Evolutionary conservation across 2,329 filamentous ascomycete species (phyloP).

Genomic region (Aspergillus alliaceus): DNA sequence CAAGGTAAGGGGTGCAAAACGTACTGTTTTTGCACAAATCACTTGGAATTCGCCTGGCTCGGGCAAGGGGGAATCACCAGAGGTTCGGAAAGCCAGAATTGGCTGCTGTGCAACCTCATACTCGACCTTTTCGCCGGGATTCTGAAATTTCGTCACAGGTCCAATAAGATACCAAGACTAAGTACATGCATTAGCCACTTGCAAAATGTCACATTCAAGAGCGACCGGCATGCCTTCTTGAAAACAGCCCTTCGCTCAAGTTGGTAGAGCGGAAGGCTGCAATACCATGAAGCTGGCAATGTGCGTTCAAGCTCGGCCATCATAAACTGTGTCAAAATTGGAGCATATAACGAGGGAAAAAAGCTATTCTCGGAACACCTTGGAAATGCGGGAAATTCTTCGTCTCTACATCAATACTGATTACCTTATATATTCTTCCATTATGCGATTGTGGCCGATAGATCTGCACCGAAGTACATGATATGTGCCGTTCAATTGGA

Average conservation of each 20-base stretch:
- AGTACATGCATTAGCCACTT: conserved; percentile 7
- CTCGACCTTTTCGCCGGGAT: conserved; percentile 40
- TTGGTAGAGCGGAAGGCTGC: conserved; percentile 50
- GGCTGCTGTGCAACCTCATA: conserved; percentile 54
- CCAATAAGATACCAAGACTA: conserved; percentile 56
- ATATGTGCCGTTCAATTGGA: conserved; percentile 14
- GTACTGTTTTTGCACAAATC: conserved; percentile 33
- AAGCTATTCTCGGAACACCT: not conserved
- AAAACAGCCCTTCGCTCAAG: conserved; percentile 53
- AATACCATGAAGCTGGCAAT: conserved; percentile 56
- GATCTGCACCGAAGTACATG: not conserved
- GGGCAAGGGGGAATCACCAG: conserved; percentile 27
- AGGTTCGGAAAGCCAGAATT: conserved; percentile 40
- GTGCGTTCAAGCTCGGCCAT: conserved; percentile 41
- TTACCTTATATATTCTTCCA: not conserved
- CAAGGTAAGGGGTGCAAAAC: not conserved
- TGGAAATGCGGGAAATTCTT: not conserved
- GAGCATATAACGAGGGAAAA: not conserved
- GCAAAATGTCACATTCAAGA: not conserved
- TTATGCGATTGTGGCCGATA: not conserved
- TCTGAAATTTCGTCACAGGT: conserved; percentile 52
- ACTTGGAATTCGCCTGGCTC: conserved; percentile 42
- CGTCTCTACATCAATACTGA: not conserved
- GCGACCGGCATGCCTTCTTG: conserved; percentile 38
- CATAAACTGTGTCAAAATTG: not conserved